Evolutionary conservation across 1,284 basidiomycete species (phyloP), one percentile per base, ranked within the genome.

Genomic region (Cutaneotrichosporon cyanovorans): DNA sequence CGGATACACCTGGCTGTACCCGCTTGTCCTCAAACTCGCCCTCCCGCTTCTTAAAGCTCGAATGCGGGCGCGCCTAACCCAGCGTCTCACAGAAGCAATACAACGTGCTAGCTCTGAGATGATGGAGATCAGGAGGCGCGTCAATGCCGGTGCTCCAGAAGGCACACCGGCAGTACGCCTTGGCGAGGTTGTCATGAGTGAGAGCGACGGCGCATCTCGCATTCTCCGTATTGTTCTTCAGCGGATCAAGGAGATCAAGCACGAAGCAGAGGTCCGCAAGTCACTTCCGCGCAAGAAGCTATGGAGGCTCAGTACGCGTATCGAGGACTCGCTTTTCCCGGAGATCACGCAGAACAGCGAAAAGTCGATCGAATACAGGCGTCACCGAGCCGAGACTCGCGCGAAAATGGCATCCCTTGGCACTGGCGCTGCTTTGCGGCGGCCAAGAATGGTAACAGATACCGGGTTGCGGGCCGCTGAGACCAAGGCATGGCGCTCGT

Each of bases 311-410:
- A 43, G 43, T 23, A 33, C 34, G 11, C 33, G 37, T 14, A 37
- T 53, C 20, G 44, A 48, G 14, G 46, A 53, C 28, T 20, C 46
- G 3, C 37, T 53, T 7, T 37, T 48, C 2, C 46, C 46, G 3
- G 12, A 37, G 18, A 30, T 43, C 1, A 40, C 43, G 12, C 36
- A 40, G 25, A 37, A 40, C 14, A 35, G 37, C 0, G 36, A 42
- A 6, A 30, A 31, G 25, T 48, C 46, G 11, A 15, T 45, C 7
- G 34, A 48, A 8, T 52, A 46, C 33, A 39, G 41, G 9, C 44
- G 49, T 14, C 19, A 36, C 16, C 40, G 36, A 6, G 40, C 21
- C 7, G 46, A 47, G 15, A 7, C 12, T 7, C 25, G 25, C 25
- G 25, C 25, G 12, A 28, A 12, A 28, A 12, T 28, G 25, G 7